These are phyloP conservation scores for Microdochium paspali DNA, from an alignment of 2,329 filamentous ascomycete species.

Conservation along the genomic window DNA sequence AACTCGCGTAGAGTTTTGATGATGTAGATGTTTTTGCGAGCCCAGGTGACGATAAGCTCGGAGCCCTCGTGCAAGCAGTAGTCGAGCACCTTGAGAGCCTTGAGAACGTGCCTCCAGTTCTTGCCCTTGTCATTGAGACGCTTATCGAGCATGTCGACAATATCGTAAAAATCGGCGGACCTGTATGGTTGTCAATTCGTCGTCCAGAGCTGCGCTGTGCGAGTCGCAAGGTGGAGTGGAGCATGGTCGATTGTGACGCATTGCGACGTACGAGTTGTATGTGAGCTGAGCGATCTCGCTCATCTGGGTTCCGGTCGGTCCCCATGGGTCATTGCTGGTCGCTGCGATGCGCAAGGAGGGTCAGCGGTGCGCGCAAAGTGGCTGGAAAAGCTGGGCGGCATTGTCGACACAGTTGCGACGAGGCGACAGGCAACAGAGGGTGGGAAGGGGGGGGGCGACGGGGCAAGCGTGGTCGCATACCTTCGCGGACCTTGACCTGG, in stretches of 20 bases:
- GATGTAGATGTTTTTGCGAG: slow-evolving; percentile 94
- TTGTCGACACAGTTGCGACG: slow-evolving; percentile 8
- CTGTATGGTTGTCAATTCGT: slow-evolving; percentile 32
- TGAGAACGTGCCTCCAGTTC: slow-evolving; percentile 97
- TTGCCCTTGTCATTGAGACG: slow-evolving; percentile 98
- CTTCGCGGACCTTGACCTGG: slow-evolving; percentile 97
- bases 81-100: slow-evolving; percentile 94
- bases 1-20: slow-evolving; percentile 98
- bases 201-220: slow-evolving; percentile 2
- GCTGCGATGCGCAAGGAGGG: slow-evolving; percentile 41
- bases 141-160: slow-evolving; percentile 99
- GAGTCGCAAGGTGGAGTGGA: neutral
- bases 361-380: neutral
- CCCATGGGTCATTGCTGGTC: slow-evolving; percentile 98
- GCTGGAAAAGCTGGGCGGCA: slow-evolving; percentile 1
- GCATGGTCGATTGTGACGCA: neutral
- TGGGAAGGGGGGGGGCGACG: neutral
- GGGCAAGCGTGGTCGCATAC: slow-evolving; percentile 36
- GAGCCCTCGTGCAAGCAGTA: slow-evolving; percentile 97
- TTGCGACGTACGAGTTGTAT: slow-evolving; percentile 74
- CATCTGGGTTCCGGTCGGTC: slow-evolving; percentile 96
- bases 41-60: slow-evolving; percentile 94
- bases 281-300: slow-evolving; percentile 96
- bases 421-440: too few species aligned
- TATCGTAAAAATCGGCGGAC: slow-evolving; percentile 96